phyloP scores from a whole-genome alignment of 768 basidiomycete species.

The Agaricus subrufescens region DNA sequence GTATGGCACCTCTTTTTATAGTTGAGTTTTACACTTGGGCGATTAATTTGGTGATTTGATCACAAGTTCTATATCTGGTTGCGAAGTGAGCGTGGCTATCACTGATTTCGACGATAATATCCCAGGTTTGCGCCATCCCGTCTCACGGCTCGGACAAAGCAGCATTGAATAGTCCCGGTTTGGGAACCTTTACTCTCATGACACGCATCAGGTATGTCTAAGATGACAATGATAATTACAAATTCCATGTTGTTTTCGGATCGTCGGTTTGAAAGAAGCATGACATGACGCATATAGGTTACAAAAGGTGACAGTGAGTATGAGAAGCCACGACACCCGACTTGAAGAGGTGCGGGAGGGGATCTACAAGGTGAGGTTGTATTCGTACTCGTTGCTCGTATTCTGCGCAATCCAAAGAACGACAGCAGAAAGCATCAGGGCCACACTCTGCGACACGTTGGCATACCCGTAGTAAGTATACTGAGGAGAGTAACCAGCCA shows the following conservation, averaged over 20 bases:
- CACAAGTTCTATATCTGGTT: no score
- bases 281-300: neutral
- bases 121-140: no score
- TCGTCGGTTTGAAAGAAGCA: no score
- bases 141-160: no score
- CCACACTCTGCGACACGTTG: conserved; percentile 91
- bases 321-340: no score
- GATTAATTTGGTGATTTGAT: neutral
- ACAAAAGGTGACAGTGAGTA: neutral
- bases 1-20: neutral
- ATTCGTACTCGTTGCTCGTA: conserved; percentile 85
- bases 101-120: no score
- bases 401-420: conserved; percentile 93
- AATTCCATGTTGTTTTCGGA: no score
- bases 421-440: conserved; percentile 78
- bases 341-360: neutral
- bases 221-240: no score
- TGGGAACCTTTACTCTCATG: no score
- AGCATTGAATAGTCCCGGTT: no score
- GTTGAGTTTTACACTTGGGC: neutral
- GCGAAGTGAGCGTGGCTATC: no score
- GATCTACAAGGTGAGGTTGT: conserved; percentile 70
- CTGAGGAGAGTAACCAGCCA: conserved; percentile 66
- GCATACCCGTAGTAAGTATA: conserved; percentile 92
- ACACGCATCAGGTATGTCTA: no score